phyloP scores from a whole-genome alignment of 129 eudicot species.

The Pittosporum tobira region DNA sequence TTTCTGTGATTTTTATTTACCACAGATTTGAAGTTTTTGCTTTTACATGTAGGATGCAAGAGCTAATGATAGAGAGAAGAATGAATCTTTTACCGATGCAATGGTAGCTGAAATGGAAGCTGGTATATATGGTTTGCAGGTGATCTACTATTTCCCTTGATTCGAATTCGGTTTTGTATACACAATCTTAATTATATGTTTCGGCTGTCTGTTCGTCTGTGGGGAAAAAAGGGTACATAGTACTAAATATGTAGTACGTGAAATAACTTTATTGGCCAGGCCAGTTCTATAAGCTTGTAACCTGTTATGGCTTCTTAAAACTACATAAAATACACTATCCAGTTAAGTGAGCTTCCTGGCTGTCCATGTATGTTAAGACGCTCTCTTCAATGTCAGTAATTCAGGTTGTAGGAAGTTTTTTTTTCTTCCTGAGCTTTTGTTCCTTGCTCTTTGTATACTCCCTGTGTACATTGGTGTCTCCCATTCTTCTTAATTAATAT shows the following conservation, averaged over 20 bases:
- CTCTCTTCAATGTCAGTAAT: not conserved
- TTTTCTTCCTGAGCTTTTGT: too few relatives aligned
- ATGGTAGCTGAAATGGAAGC: slow-evolving; percentile 90
- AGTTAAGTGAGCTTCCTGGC: not conserved
- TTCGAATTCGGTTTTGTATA: not conserved
- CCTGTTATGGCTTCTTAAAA: not conserved
- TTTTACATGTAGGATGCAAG: slow-evolving; percentile 39
- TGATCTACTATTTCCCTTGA: slow-evolving; percentile 6
- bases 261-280: not conserved
- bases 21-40: slow-evolving; percentile 11
- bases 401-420: not conserved
- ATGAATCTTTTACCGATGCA: slow-evolving; percentile 51
- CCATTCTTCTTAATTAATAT: too few relatives aligned
- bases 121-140: slow-evolving; percentile 71
- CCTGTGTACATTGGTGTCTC: too few relatives aligned
- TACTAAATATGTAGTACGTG: not conserved
- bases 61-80: slow-evolving; percentile 30
- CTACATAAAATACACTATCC: not conserved
- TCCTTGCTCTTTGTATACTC: too few relatives aligned
- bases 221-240: not conserved
- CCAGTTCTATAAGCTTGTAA: not conserved
- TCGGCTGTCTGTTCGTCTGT: not conserved
- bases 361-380: too few relatives aligned
- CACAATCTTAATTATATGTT: not conserved
- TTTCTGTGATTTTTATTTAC: not conserved